Conservation (phyloP, 768 basidiomycete species). For the Boletus rex-veris region DNA sequence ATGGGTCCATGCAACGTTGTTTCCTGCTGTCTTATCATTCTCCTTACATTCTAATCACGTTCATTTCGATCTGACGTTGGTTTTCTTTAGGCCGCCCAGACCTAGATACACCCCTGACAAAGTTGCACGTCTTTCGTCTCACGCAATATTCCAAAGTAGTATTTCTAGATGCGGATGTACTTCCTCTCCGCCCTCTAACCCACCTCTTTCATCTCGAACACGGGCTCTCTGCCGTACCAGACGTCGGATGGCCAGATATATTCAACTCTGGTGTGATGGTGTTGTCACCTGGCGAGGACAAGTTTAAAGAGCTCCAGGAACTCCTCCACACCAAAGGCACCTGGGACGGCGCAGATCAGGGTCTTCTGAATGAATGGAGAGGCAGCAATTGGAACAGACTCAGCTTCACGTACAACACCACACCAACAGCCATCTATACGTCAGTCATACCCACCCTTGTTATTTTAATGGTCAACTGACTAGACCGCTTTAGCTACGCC, state of each 20-base stretch:
- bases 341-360: slow-evolving; percentile 99
- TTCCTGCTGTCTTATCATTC: slow-evolving; percentile 14
- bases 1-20: slow-evolving; percentile 18
- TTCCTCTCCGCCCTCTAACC: slow-evolving; percentile 82
- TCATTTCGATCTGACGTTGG: slow-evolving; percentile 9
- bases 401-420: slow-evolving; percentile 97
- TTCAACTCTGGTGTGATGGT: slow-evolving; percentile 98
- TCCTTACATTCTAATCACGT: neutral
- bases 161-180: slow-evolving; percentile 90
- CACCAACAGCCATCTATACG: slow-evolving; percentile 96
- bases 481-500: slow-evolving; percentile 64
- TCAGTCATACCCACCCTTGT: slow-evolving; percentile 42
- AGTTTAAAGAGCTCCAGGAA: slow-evolving; percentile 70
- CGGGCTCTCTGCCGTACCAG: slow-evolving; percentile 91
- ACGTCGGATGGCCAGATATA: slow-evolving; percentile 99
- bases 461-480: slow-evolving; percentile 27
- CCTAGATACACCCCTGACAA: slow-evolving; percentile 90
- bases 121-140: slow-evolving; percentile 93
- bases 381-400: slow-evolving; percentile 85
- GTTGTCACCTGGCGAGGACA: slow-evolving; percentile 72
- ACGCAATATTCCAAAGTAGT: slow-evolving; percentile 81
- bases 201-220: slow-evolving; percentile 84
- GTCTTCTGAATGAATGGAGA: slow-evolving; percentile 94
- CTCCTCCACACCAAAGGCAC: slow-evolving; percentile 77
- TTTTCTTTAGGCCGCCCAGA: slow-evolving; percentile 79